Conservation (phyloP, 306 rosid species). For the Phaseolus lunatus region DNA sequence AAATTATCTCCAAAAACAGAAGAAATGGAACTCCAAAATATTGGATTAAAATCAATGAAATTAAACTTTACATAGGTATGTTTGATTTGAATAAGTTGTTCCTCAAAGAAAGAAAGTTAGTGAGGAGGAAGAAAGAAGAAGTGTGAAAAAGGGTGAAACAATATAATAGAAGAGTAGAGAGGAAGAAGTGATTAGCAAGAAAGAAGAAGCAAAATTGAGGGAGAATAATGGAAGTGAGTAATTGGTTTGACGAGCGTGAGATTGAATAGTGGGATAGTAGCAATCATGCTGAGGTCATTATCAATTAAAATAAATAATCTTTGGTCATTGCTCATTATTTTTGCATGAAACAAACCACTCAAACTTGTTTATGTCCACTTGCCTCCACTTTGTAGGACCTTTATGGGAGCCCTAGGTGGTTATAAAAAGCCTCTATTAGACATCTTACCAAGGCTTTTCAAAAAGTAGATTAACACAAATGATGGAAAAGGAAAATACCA, state of each 20-base stretch:
- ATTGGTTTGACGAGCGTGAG: constrained; percentile 50
- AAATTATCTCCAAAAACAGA: no score
- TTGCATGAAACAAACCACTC: constrained; percentile 47
- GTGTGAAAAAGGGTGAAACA: constrained; percentile 14
- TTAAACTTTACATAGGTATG: no score
- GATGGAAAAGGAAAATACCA: constrained; percentile 42
- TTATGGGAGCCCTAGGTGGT: constrained; percentile 13
- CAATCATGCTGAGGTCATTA: constrained; percentile 39
- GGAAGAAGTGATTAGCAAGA: constrained; percentile 1
- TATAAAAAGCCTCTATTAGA: constrained; percentile 26
- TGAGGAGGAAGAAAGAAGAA: no score
- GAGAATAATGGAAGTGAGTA: constrained; percentile 6
- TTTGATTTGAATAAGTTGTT: no score
- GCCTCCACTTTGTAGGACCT: constrained; percentile 45
- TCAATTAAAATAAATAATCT: constrained; percentile 38
- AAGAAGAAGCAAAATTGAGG: constrained; percentile 25
- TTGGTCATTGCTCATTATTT: constrained; percentile 27
- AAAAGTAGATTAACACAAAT: constrained; percentile 41
- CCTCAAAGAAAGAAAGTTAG: no score
- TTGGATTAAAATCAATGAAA: no score
- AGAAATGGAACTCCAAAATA: no score
- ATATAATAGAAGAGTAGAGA: constrained; percentile 15
- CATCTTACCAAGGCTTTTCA: constrained; percentile 31
- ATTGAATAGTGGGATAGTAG: constrained; percentile 45
- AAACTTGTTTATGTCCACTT: constrained; percentile 41